A percentile compares a stretch with the other conserved stretches of the same genome.
Conservation (phyloP, 352 stramenopile species). For the Phytophthora litchii region DNA sequence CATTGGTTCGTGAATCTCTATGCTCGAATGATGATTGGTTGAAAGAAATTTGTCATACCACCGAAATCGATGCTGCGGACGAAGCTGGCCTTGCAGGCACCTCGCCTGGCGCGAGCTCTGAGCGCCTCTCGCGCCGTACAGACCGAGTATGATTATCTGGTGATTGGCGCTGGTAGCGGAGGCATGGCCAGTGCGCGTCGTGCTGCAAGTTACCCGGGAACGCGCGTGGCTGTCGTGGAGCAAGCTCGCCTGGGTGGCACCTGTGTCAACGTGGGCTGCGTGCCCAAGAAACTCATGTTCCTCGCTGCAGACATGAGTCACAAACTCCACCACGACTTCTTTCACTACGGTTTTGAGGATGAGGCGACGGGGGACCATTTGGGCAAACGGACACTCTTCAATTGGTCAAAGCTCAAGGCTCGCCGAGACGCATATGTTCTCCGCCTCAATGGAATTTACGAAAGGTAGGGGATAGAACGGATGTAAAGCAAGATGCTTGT, state of each 20-base stretch:
- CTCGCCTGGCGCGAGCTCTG: conserved; percentile 23
- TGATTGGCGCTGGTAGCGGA: conserved; percentile 92
- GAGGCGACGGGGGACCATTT: conserved; percentile 38
- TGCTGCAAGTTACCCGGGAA: conserved; percentile 82
- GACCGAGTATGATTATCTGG: conserved; percentile 84
- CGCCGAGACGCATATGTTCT: conserved; percentile 94
- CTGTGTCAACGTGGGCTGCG: conserved; percentile 99
- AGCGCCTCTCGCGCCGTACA: conserved; percentile 15
- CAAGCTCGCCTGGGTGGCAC: conserved; percentile 92
- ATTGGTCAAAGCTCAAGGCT: conserved; percentile 94
- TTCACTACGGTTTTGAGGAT: conserved; percentile 68
- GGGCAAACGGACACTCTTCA: conserved; percentile 61
- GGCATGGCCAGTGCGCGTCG: conserved; percentile 93
- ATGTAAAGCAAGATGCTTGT: not conserved
- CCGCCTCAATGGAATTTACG: conserved; percentile 97
- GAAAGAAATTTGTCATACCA: conserved; percentile 16
- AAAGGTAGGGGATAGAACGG: conserved; percentile 40
- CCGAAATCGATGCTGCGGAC: conserved; percentile 26
- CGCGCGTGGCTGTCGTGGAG: conserved; percentile 96
- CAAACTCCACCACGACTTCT: conserved; percentile 53
- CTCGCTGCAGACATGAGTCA: conserved; percentile 72
- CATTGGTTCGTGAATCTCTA: conserved; percentile 10
- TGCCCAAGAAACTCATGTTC: conserved; percentile 99
- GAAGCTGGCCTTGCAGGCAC: conserved; percentile 9
- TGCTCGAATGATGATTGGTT: conserved; percentile 5